phyloP scores from a whole-genome alignment of 2,329 filamentous ascomycete genomes.

The Cercospora canescens region DNA sequence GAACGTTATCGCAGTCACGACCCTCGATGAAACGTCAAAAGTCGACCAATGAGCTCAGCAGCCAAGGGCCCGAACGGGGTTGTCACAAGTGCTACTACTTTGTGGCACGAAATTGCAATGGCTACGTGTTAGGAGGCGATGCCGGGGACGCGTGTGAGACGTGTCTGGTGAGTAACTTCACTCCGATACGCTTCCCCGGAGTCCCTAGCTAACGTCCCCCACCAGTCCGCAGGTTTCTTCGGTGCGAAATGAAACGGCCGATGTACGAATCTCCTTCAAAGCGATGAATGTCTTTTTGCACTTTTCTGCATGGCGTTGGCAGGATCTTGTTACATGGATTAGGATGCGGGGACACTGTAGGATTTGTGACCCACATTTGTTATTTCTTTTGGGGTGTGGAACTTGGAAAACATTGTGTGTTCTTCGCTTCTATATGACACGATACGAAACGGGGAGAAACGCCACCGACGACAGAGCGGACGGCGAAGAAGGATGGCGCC shows the following conservation, averaged over 20 bases:
- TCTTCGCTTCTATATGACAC: background rate
- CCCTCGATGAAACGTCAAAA: constrained; percentile 12
- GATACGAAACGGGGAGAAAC: background rate
- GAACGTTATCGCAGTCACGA: constrained; percentile 12
- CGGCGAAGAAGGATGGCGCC: background rate
- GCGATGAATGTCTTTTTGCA: background rate
- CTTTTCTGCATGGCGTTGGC: constrained; percentile 6
- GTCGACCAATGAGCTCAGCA: background rate
- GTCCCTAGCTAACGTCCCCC: constrained; percentile 11
- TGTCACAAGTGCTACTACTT: constrained; percentile 40
- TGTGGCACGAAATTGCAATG: constrained; percentile 38
- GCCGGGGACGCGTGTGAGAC: constrained; percentile 37
- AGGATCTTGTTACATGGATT: background rate
- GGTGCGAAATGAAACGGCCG: constrained; percentile 23
- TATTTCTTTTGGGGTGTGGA: background rate
- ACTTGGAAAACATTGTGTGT: background rate
- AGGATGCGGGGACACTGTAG: background rate
- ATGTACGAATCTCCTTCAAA: background rate
- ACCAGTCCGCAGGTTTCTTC: constrained; percentile 35
- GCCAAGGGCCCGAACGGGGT: constrained; percentile 28
- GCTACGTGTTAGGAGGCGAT: constrained; percentile 37
- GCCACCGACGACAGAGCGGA: background rate
- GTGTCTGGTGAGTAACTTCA: constrained; percentile 27
- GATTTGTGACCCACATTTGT: background rate
- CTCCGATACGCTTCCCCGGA: background rate